Percentiles rank a stretch among this genome's conserved stretches.
These are phyloP conservation scores for Lipomyces orientalis DNA, from an alignment of 805 yeast species.

Conservation along the genomic window DNA sequence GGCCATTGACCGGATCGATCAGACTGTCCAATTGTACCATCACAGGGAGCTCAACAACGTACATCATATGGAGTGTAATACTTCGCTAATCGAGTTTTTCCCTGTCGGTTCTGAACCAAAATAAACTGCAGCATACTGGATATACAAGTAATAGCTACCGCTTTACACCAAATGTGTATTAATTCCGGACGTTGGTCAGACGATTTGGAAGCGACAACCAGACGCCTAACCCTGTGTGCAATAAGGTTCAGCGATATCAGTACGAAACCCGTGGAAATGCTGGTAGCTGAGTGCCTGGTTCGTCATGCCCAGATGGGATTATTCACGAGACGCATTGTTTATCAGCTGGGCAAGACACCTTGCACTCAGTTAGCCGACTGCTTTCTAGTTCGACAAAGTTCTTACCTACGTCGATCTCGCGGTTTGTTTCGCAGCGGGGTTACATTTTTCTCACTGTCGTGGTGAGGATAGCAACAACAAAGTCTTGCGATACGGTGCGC, in stretches of 20 bases:
- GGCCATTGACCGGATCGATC: background rate
- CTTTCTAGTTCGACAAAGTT: background rate
- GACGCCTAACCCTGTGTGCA: background rate
- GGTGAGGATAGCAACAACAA: background rate
- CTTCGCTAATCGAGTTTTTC: conserved; percentile 84
- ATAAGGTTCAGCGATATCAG: background rate
- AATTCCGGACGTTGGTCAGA: background rate
- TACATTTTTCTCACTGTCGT: background rate
- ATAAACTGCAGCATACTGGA: conserved; percentile 65
- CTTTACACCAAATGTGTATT: background rate
- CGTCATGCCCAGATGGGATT: background rate
- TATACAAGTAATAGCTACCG: background rate
- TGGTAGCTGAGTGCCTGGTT: background rate
- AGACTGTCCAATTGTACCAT: conserved; percentile 7
- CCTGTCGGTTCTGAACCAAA: conserved; percentile 87
- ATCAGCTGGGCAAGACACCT: background rate
- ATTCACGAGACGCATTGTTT: background rate
- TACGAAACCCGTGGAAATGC: background rate
- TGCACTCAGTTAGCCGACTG: background rate
- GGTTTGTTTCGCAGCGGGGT: background rate
- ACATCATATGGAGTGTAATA: conserved; percentile 64
- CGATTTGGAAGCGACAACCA: too few species aligned
- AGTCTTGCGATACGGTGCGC: background rate
- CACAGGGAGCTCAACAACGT: conserved; percentile 34
- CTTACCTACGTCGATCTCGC: background rate